A percentile compares a stretch with the other conserved stretches of the same genome.
Conservation (phyloP, 2,329 filamentous ascomycete species). For the Cladosporium halotolerans region DNA sequence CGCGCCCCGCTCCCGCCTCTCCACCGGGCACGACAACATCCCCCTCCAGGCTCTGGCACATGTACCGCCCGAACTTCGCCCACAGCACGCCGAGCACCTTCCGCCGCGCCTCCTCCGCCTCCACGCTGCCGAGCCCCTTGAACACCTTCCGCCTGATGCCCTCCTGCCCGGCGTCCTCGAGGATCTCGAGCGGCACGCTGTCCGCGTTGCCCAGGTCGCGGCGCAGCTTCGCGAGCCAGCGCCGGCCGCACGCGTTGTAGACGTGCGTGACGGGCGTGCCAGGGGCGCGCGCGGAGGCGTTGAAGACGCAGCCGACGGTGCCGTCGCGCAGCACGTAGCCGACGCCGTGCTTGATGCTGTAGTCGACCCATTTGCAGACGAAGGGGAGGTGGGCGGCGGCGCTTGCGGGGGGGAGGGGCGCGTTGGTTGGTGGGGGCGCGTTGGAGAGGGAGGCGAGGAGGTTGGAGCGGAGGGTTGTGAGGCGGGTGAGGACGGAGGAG, state of each 20-base stretch:
- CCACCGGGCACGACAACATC: slow-evolving; percentile 25
- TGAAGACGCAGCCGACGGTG: slow-evolving; percentile 62
- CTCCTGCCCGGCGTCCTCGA: slow-evolving; percentile 61
- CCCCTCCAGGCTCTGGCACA: slow-evolving; percentile 43
- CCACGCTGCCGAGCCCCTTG: slow-evolving; percentile 37
- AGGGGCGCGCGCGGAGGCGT: slow-evolving; percentile 34
- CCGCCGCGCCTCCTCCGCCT: slow-evolving; percentile 40
- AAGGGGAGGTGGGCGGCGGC: slow-evolving; percentile 48
- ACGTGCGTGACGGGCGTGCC: slow-evolving; percentile 64
- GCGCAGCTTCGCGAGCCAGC: slow-evolving; percentile 48
- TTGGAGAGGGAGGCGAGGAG: slow-evolving; percentile 39
- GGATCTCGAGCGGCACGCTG: slow-evolving; percentile 57
- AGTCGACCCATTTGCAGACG: slow-evolving; percentile 77
- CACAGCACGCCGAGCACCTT: slow-evolving; percentile 52
- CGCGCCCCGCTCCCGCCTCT: slow-evolving; percentile 24
- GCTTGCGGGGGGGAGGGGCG: slow-evolving; percentile 35
- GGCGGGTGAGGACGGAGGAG: slow-evolving; percentile 38
- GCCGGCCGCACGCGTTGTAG: slow-evolving; percentile 62
- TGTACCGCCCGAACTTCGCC: slow-evolving; percentile 68
- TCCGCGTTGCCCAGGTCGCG: slow-evolving; percentile 56
- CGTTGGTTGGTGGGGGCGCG: slow-evolving; percentile 29
- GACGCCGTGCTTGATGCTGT: slow-evolving; percentile 78
- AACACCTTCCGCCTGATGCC: slow-evolving; percentile 56
- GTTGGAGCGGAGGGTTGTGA: slow-evolving; percentile 41
- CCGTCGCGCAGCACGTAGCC: slow-evolving; percentile 80